Percentiles rank a stretch among this genome's conserved stretches.
phyloP scores from a whole-genome alignment of 1,284 basidiomycete genomes.

The Sanghuangporus baumii region DNA sequence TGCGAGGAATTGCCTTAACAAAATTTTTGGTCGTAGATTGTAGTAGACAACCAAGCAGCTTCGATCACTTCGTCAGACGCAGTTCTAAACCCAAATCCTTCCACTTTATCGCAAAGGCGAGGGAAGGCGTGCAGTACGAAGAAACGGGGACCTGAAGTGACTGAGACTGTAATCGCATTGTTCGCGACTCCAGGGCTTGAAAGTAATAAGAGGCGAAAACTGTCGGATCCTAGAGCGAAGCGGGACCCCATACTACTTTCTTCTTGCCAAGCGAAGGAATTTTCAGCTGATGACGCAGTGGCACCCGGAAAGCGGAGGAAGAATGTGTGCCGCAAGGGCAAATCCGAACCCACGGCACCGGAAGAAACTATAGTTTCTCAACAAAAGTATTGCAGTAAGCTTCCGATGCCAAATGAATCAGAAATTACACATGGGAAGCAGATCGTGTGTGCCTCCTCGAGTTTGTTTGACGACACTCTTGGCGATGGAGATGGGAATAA shows the following conservation, averaged over 20 bases:
- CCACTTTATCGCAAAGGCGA: not conserved
- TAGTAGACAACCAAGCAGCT: not conserved
- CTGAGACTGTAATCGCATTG: not conserved
- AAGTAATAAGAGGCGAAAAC: not conserved
- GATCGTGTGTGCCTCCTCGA: not conserved
- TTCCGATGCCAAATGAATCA: not conserved
- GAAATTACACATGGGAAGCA: not conserved
- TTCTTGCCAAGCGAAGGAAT: too few species aligned
- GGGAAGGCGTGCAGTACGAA: not conserved
- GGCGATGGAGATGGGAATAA: not conserved
- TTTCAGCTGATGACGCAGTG: too few species aligned
- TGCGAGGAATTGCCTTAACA: not conserved
- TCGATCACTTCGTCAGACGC: not conserved
- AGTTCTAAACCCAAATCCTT: not conserved
- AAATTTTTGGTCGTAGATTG: not conserved
- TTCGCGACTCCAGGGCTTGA: not conserved
- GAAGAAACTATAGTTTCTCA: too few species aligned
- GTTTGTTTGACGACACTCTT: not conserved
- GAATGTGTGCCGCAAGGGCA: too few species aligned
- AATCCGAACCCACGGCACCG: too few species aligned
- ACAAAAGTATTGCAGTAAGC: not conserved
- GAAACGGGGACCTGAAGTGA: not conserved
- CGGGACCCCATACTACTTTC: too few species aligned
- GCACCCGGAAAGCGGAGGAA: too few species aligned
- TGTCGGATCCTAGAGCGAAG: too few species aligned